phyloP scores from a whole-genome alignment of 176 grass and related monocot genomes.

The Triticum timopheevii region DNA sequence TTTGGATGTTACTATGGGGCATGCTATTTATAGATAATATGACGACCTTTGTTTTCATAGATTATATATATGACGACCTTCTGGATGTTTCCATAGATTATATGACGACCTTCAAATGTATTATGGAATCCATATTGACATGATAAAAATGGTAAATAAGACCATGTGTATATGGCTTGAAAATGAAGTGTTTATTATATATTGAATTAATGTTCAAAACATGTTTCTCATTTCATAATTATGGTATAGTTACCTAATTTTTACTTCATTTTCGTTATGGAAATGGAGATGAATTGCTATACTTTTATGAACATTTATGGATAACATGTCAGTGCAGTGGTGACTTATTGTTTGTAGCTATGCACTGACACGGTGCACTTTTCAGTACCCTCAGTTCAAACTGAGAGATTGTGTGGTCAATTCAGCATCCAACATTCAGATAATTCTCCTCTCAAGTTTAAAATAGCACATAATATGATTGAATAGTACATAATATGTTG shows the following conservation, averaged over 20 bases:
- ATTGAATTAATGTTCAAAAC: neutral
- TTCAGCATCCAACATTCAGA: neutral
- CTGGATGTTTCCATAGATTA: neutral
- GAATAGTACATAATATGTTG: constrained; percentile 17
- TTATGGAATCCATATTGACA: neutral
- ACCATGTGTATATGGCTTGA: neutral
- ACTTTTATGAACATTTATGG: neutral
- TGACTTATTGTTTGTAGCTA: too few species aligned
- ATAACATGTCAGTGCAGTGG: neutral
- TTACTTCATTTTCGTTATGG: neutral
- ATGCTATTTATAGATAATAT: constrained; percentile 4
- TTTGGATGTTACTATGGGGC: neutral
- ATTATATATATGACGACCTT: constrained; percentile 14
- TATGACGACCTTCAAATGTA: constrained; percentile 24
- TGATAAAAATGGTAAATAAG: constrained; percentile 20
- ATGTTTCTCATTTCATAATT: neutral
- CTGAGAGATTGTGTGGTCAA: neutral
- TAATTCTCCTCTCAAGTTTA: neutral
- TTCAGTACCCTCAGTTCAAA: neutral
- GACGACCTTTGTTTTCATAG: constrained; percentile 7
- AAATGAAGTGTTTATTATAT: constrained; percentile 1
- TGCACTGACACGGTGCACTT: neutral
- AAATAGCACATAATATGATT: constrained; percentile 18
- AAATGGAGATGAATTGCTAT: neutral
- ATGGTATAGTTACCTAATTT: neutral